phyloP scores from a whole-genome alignment of 2,329 filamentous ascomycete species.

The Pseudocercospora ulei region DNA sequence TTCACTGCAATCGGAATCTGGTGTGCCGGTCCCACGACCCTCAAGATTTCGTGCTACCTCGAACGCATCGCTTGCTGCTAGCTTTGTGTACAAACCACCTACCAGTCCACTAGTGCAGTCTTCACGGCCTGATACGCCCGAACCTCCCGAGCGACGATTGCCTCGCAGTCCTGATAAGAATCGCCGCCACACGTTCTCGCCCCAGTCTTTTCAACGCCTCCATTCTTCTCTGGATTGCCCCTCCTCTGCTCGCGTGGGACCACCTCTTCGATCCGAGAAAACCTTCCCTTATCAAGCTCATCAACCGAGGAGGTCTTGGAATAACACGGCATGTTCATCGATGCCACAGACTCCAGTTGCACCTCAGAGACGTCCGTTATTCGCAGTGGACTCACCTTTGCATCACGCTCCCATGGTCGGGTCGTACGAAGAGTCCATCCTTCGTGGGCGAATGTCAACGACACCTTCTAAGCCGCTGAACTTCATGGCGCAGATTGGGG shows the following conservation, averaged over 20 bases:
- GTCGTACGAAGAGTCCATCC: slow-evolving; percentile 93
- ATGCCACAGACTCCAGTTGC: slow-evolving; percentile 41
- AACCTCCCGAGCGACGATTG: slow-evolving; percentile 31
- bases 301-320: slow-evolving; percentile 65
- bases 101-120: slow-evolving; percentile 80
- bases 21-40: slow-evolving; percentile 36
- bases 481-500: slow-evolving; percentile 90
- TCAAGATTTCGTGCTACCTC: slow-evolving; percentile 38
- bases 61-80: slow-evolving; percentile 61
- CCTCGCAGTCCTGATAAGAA: slow-evolving; percentile 43
- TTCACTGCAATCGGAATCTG: slow-evolving; percentile 7
- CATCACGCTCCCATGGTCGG: slow-evolving; percentile 94
- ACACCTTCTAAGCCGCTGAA: slow-evolving; percentile 85
- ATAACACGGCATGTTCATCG: slow-evolving; percentile 43
- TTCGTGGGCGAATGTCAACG: slow-evolving; percentile 92
- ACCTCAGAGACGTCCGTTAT: slow-evolving; percentile 56
- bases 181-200: slow-evolving; percentile 63
- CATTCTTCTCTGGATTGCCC: slow-evolving; percentile 37
- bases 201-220: slow-evolving; percentile 48
- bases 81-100: slow-evolving; percentile 74
- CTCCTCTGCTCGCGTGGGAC: slow-evolving; percentile 31
- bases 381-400: slow-evolving; percentile 63
- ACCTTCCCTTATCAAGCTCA: slow-evolving; percentile 64
- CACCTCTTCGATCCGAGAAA: slow-evolving; percentile 49
- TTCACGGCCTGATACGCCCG: slow-evolving; percentile 31